Base-by-base conservation (phyloP, 805 yeast species). In the Ogataea nitratoaversa region DNA sequence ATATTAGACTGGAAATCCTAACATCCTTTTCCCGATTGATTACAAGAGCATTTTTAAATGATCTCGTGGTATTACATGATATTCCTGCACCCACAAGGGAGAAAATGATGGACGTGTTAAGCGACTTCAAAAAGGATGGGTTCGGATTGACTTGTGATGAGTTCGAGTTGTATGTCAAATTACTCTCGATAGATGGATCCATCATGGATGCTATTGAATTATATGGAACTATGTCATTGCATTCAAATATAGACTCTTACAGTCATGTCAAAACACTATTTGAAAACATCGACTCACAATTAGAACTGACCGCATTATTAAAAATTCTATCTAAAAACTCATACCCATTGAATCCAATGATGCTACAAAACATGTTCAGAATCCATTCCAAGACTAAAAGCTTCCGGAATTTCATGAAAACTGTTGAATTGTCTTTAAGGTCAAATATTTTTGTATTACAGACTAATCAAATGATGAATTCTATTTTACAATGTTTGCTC, bases 121-220 rank as follows among this genome's bases (percentile, higher is more conserved):
- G 30, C 6, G 30, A 31, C 24, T 14, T 40, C 8, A 9, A 30
- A 19, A 6, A 20, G 4, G 7, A 22, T 27, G 32, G 30, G 4
- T 41, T 27, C 29, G 25, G 40, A 13, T 29, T 41, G 23, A 37
- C 19, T 20, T 32, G 31, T 18, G 27, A 16, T 28, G 44, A 41
- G 17, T 31, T 37, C 14, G 11, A 25, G 14, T n/a, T 16, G 11
- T 36, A 36, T 16, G 12, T 29, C 11, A 7, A 11, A 8, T 16
- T 17, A 5, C 32, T 29, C 20, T n/a, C 18, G 19, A 29, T 14
- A 16, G 12, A 29, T 14, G 25, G 11, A 22, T 11, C 7, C 9
- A 22, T 22, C 25, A 22, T 22, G 25, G 25, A 22, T 11, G 9
- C 25, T 11, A 22, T 22, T 11, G 11, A 8, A 8, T 22, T 22